These are phyloP conservation scores for Boletus sp. DNA, from an alignment of 768 basidiomycete genomes.

Conservation along the genomic window DNA sequence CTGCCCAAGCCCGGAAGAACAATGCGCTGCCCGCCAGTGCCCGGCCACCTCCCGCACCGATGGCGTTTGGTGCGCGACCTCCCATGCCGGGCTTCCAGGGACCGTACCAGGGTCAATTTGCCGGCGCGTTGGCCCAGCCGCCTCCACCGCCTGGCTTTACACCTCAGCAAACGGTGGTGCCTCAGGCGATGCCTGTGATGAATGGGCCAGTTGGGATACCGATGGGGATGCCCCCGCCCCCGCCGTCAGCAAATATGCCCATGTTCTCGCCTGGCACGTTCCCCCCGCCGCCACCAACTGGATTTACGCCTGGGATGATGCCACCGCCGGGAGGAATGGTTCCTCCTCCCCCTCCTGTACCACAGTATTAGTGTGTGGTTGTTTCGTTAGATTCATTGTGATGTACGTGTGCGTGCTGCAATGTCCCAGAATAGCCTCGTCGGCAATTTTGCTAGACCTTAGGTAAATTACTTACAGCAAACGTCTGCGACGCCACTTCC, in stretches of 20 bases:
- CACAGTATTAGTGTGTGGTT: constrained; percentile 26
- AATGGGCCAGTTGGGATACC: constrained; percentile 28
- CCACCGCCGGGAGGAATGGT: constrained; percentile 34
- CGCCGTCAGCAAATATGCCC: constrained; percentile 36
- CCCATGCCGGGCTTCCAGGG: constrained; percentile 70
- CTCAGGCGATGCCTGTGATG: constrained; percentile 38
- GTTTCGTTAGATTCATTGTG: constrained; percentile 10
- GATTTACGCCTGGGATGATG: constrained; percentile 53
- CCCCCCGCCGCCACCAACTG: constrained; percentile 63
- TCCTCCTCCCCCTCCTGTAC: constrained; percentile 44
- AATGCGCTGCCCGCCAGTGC: constrained; percentile 80
- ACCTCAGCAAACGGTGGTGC: constrained; percentile 65
- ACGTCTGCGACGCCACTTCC: too few species aligned
- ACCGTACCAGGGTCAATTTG: constrained; percentile 90
- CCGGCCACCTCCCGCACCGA: constrained; percentile 72
- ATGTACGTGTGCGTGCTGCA: neutral
- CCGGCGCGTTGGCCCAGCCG: constrained; percentile 79
- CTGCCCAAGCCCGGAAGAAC: constrained; percentile 93
- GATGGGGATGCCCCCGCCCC: constrained; percentile 37
- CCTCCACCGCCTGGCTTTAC: constrained; percentile 80
- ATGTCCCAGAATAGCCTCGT: constrained; percentile 2
- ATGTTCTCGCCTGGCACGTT: constrained; percentile 47
- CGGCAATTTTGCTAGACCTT: neutral
- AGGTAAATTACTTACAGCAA: too few species aligned
- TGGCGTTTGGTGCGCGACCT: constrained; percentile 65